phyloP scores from a whole-genome alignment of 768 basidiomycete genomes.

The Nevesoporus exiguus region DNA sequence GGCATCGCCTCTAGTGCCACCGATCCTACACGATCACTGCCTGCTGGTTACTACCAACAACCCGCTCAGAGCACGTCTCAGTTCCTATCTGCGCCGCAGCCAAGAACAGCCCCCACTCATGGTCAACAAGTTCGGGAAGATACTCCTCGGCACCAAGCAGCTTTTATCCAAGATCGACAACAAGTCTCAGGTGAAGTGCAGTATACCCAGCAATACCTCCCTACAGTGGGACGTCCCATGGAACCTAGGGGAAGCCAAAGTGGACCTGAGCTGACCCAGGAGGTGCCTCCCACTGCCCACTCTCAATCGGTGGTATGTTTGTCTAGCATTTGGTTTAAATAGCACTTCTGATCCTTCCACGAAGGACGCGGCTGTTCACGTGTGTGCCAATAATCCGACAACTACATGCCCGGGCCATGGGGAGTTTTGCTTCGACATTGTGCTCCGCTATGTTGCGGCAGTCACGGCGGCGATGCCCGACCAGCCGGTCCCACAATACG shows the following conservation, averaged over 20 bases:
- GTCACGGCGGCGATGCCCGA: not conserved
- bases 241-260: not conserved
- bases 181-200: not conserved
- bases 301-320: not conserved
- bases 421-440: not conserved
- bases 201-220: not conserved
- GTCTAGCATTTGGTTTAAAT: no score
- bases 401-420: not conserved
- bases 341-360: not conserved
- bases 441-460: not conserved
- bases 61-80: not conserved
- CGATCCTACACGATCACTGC: no score
- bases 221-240: not conserved
- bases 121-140: not conserved
- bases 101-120: not conserved
- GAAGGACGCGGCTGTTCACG: not conserved
- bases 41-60: not conserved
- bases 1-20: not conserved
- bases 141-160: no score
- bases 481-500: rapidly evolving
- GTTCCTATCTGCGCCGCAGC: not conserved
- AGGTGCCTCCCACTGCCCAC: not conserved
- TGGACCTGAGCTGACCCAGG: not conserved
- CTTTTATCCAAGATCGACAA: no score
- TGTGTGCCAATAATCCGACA: not conserved